Evolutionary conservation across 257 asterid genomes (phyloP), one percentile per base, ranked within the genome.

Genomic region (Anisodus tanguticus): DNA sequence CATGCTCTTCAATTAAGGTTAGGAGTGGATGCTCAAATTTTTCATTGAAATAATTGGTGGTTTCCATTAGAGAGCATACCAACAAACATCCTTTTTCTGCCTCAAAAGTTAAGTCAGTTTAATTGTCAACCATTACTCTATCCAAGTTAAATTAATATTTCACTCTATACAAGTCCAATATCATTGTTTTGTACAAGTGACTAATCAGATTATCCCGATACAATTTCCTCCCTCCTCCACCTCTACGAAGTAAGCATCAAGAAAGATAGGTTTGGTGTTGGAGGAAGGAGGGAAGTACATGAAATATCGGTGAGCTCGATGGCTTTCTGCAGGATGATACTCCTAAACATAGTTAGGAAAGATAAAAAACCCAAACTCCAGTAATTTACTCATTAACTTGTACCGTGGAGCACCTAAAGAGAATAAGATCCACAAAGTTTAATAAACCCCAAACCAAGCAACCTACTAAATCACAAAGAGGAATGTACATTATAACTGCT

Each of bases 331-430:
- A 41, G 57, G 55, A 70, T 43, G 55, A 17, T 17, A 43, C 57
- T 43, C 79, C 79, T n/a, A 47, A 19, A 9, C 2, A 8, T 2
- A 71, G 57, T 45, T 47, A 43, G 39, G 17, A 22, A 71, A 43
- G 49, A 37, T 7, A 0, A 26, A 39, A 41, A n/a, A 71, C 9
- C 37, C 79, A 9, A 71, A 43, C 39, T 71, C 4, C 39, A 45
- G 45, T 43, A 70, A 13, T 45, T 19, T 9, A 45, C 79, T 41
- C 37, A n/a, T 17, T 71, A n/a, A n/a, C 57, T n/a, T 45, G 16
- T 43, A 71, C 57, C n/a, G 16, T 43, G 79, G 58, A 71, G 39
- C 37, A 45, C 37, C 79, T n/a, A 71, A 71, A 71, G 58, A 41
- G 54, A 53, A 41, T 8, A 69, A 69, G 39, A n/a, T 9, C 79